These are phyloP conservation scores for Solanum dulcamara DNA, from an alignment of 257 asterid species.

Conservation along the genomic window DNA sequence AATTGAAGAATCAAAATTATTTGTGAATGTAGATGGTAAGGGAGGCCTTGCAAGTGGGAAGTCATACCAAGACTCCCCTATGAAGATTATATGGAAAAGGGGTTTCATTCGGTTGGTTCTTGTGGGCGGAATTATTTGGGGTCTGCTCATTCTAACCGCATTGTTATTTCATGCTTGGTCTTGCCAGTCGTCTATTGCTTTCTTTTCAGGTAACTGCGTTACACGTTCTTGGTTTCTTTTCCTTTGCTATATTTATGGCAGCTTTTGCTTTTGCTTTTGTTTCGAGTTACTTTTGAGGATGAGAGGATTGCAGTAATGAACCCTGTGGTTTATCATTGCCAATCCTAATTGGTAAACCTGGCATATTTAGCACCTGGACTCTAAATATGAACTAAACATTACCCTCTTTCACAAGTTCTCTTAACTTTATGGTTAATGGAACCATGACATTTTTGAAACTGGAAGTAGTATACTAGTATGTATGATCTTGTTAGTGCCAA, in stretches of 20 bases:
- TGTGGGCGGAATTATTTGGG: constrained; percentile 37
- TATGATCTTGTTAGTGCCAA: not conserved
- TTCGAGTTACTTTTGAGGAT: not conserved
- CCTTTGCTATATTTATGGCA: not conserved
- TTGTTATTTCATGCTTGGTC: constrained; percentile 36
- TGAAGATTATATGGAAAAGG: constrained; percentile 34
- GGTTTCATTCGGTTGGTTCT: constrained; percentile 33
- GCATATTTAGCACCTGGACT: not conserved
- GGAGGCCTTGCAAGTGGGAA: constrained; percentile 15
- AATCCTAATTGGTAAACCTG: not conserved
- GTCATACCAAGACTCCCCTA: constrained; percentile 14
- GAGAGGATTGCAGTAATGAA: not conserved
- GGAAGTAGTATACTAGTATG: not conserved
- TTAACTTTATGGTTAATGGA: not conserved
- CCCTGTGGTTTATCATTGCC: not conserved
- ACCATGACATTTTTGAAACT: not conserved
- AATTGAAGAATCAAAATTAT: not conserved
- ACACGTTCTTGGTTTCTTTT: not conserved
- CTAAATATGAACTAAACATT: not conserved
- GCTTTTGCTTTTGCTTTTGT: not conserved
- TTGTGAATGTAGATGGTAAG: constrained; percentile 9
- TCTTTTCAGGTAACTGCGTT: constrained; percentile 27
- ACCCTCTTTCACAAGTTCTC: not conserved
- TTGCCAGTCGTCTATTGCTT: constrained; percentile 33
- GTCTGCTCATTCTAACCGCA: constrained; percentile 23